These are phyloP conservation scores for Aeminium ludgeri DNA, from an alignment of 495 filamentous ascomycete species.

Conservation along the genomic window DNA sequence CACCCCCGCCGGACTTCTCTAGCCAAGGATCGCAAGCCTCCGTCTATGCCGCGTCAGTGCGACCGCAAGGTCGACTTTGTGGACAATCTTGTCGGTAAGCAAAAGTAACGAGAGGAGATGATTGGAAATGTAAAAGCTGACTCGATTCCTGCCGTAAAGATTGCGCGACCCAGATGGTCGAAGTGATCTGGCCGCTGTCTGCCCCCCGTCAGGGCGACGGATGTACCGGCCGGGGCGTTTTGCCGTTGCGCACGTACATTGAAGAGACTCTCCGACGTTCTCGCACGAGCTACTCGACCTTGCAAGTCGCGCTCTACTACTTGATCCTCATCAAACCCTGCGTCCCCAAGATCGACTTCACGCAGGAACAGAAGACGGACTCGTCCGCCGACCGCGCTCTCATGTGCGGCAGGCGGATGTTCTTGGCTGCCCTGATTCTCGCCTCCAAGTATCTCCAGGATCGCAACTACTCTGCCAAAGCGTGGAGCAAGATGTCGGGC, in stretches of 20 bases:
- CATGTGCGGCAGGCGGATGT: conserved; percentile 96
- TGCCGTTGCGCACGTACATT: conserved; percentile 88
- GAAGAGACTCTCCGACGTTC: conserved; percentile 92
- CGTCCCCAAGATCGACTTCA: conserved; percentile 68
- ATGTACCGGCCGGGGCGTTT: conserved; percentile 41
- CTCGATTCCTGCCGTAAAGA: conserved; percentile 55
- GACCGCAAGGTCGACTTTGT: conserved; percentile 94
- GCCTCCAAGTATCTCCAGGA: conserved; percentile 97
- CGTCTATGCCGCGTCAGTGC: conserved; percentile 69
- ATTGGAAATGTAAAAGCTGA: no score
- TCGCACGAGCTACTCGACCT: conserved; percentile 87
- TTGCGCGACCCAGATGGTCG: conserved; percentile 91
- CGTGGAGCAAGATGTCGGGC: conserved; percentile 97
- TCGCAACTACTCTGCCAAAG: conserved; percentile 88
- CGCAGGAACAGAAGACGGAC: conserved; percentile 70
- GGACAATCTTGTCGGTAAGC: conserved; percentile 96
- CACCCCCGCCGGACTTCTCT: conserved; percentile 53
- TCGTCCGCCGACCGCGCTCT: conserved; percentile 58
- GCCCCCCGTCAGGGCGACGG: conserved; percentile 37
- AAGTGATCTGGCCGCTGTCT: conserved; percentile 87
- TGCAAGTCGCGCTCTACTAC: conserved; percentile 95
- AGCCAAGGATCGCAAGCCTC: conserved; percentile 43
- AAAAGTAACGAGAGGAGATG: no score
- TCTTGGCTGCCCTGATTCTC: conserved; percentile 78
- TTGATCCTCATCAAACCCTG: conserved; percentile 84